These are phyloP conservation scores for sunflower (Helianthus annuus) DNA, from an alignment of 129 eudicot genomes.

Conservation along the genomic window HanXRQr2.0-SUNRISE NC_035444.2:157152265-157152764, in stretches of 20 bases:
- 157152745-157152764: background rate
- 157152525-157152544: background rate
- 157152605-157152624: background rate
- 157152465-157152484: conserved; percentile 16
- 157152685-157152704: background rate
- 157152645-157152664: background rate
- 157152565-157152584: background rate
- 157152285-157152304: background rate
- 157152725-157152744: background rate
- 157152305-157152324: background rate
- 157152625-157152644: background rate
- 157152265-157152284: background rate
- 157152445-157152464: conserved; percentile 25
- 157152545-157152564: background rate
- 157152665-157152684: background rate
- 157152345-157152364: background rate
- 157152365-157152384: conserved; percentile 19
- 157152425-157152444: conserved; percentile 23
- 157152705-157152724: background rate
- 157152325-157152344: background rate
- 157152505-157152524: conserved; percentile 19
- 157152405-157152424: conserved; percentile 22
- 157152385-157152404: conserved; percentile 25
- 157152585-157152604: background rate
- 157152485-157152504: conserved; percentile 24